Evolutionary conservation across 2,329 filamentous ascomycete genomes (phyloP), one percentile per base, ranked within the genome.

Genomic region (Lasiodiplodia sp.): DNA sequence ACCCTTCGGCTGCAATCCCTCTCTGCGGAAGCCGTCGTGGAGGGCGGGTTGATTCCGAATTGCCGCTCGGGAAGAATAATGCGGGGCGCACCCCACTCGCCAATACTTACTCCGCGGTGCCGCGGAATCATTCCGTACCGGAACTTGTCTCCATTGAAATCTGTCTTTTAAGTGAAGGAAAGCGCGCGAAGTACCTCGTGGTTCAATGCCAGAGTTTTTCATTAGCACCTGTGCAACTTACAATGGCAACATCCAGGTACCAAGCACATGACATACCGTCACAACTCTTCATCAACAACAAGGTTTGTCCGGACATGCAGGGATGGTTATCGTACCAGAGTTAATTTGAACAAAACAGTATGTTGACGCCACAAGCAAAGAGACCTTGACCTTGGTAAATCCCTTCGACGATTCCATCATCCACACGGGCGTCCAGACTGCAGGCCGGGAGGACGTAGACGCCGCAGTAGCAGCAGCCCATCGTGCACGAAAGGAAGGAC

Each of bases 241-340:
- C 25, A 37, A 57, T 57, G 53, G 53, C 53, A 3, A 31, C 53
- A 10, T 57, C 53, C 5, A 57, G 37, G 53, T 37, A 37, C 53
- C 53, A 57, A 37, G 53, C 7, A n/a, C n/a, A n/a, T 37, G 53
- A 37, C 18, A 38, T 57, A 21, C 53, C 53, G 53, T 57, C 44
- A 31, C 52, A 66, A 47, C 44, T 66, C 18, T 52, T 66, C 31
- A 53, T 66, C 62, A 51, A 49, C 34, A 66, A 66, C 23, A 47
- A 66, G 51, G 62, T 64, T 14, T 10, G 28, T 53, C 25, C 11
- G 18, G 18, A 52, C 49, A 31, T 18, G 31, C 8, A 53, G 23
- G 28, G 31, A 34, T 10, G 31, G 8, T 10, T 34, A 10, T 8
- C 8, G 31, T 34, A 25, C 51, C 31, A 28, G 31, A 53, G 11